These are phyloP conservation scores for Balamuthia mandrillaris DNA, from an alignment of 208 protist genomes.

Conservation along the genomic window DNA sequence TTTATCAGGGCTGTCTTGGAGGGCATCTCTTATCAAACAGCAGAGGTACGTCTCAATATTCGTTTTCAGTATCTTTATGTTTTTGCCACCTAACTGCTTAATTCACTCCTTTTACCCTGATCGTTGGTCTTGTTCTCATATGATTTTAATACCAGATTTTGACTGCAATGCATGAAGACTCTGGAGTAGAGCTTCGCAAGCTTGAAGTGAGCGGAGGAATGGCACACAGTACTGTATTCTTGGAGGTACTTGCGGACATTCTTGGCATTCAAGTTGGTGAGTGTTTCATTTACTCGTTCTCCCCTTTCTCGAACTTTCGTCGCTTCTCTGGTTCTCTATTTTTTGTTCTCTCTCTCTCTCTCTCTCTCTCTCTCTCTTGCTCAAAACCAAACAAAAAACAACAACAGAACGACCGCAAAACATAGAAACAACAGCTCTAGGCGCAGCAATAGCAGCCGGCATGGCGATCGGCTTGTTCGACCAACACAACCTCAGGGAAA, in stretches of 20 bases:
- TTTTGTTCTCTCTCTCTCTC: background rate
- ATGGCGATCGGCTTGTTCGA: constrained; percentile 58
- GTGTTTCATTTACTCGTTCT: too few relatives aligned
- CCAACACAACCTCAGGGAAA: background rate
- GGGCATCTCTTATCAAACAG: constrained; percentile 51
- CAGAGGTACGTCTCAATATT: constrained; percentile 37
- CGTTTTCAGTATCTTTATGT: background rate
- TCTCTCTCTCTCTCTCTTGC: background rate
- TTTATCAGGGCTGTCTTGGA: constrained; percentile 63
- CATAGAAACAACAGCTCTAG: constrained; percentile 68
- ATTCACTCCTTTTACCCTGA: background rate
- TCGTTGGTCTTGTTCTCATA: too few relatives aligned
- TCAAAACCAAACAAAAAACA: too few relatives aligned
- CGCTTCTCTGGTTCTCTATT: background rate
- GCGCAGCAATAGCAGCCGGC: constrained; percentile 70
- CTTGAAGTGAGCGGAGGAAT: constrained; percentile 94
- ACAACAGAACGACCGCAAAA: constrained; percentile 24
- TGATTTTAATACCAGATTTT: too few relatives aligned
- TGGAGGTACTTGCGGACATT: constrained; percentile 91
- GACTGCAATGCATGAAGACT: constrained; percentile 78
- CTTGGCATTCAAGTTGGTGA: constrained; percentile 70
- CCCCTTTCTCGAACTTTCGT: background rate
- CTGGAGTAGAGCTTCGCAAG: constrained; percentile 60
- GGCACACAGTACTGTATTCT: constrained; percentile 78
- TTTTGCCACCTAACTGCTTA: constrained; percentile 8